Percentiles rank a stretch among this genome's conserved stretches.
phyloP scores from a whole-genome alignment of 2,329 filamentous ascomycete species.

The Aspergillus nomiae region DNA sequence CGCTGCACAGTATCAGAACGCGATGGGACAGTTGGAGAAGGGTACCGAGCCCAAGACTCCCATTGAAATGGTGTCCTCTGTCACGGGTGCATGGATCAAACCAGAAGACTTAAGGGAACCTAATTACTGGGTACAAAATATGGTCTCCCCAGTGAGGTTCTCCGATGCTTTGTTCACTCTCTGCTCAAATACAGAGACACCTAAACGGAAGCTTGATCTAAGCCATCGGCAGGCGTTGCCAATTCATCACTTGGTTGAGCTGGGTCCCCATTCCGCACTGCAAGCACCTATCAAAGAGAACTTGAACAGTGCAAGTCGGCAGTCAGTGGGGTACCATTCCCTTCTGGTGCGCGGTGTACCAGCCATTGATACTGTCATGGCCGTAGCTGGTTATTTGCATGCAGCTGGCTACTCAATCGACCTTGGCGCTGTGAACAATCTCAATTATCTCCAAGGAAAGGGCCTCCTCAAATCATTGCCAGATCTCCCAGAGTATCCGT shows the following conservation, averaged over 20 bases:
- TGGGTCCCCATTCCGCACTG: conserved; percentile 36
- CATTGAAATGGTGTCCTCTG: conserved; percentile 20
- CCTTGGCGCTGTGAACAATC: not conserved
- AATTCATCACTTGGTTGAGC: conserved; percentile 29
- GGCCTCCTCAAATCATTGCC: not conserved
- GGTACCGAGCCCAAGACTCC: not conserved
- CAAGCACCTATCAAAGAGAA: conserved; percentile 32
- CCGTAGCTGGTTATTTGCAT: not conserved
- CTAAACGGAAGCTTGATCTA: not conserved
- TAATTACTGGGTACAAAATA: conserved; percentile 36
- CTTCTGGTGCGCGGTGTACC: not conserved
- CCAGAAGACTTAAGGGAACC: conserved; percentile 8
- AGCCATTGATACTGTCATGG: conserved; percentile 3
- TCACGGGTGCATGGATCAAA: conserved; percentile 8
- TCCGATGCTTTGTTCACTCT: conserved; percentile 11
- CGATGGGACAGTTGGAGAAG: not conserved
- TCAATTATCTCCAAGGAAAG: not conserved
- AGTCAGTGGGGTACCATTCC: not conserved
- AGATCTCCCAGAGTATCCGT: not conserved
- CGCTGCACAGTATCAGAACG: not conserved
- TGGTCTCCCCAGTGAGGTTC: conserved; percentile 35
- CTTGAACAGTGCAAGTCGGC: not conserved
- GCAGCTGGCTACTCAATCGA: not conserved
- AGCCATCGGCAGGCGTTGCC: not conserved
- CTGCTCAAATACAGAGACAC: not conserved